Evolutionary conservation across 139 green algal species (phyloP).

Genomic region (Chara braunii): DNA sequence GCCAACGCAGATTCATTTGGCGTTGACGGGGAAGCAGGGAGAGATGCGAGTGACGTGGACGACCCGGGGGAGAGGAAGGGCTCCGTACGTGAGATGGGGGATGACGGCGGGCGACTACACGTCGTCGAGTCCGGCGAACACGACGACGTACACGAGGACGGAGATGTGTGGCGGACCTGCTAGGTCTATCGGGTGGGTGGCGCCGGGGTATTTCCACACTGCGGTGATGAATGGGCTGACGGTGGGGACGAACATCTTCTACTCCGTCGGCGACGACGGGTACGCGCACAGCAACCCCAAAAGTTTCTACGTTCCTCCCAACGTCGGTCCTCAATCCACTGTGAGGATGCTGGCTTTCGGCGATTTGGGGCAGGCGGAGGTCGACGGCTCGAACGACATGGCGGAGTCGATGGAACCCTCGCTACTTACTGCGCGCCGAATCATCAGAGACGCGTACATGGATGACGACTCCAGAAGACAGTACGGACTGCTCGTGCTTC

Average conservation of each 20-base stretch:
- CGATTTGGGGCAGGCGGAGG: slow-evolving; percentile 58
- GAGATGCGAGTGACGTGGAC: slow-evolving; percentile 57
- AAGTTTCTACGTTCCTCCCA: slow-evolving; percentile 39
- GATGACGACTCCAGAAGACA: slow-evolving; percentile 25
- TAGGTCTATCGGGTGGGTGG: not conserved
- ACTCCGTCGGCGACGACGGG: not conserved
- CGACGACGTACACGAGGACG: not conserved
- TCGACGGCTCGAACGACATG: slow-evolving; percentile 39
- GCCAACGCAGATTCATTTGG: slow-evolving; percentile 45
- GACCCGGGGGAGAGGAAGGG: slow-evolving; percentile 11
- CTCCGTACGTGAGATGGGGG: slow-evolving; percentile 2
- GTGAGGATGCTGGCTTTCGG: slow-evolving; percentile 64
- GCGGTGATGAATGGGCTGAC: not conserved
- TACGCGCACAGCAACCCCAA: not conserved
- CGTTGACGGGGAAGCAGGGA: slow-evolving; percentile 37
- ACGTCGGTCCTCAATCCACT: slow-evolving; percentile 1
- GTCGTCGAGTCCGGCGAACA: not conserved
- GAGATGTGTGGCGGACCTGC: not conserved
- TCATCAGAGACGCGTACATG: not conserved
- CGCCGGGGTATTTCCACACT: not conserved
- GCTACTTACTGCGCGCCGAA: not conserved
- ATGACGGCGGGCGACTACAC: not conserved
- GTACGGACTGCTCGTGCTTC: slow-evolving; percentile 52
- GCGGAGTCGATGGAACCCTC: not conserved
- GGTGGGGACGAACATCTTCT: slow-evolving; percentile 15